Percentiles rank a stretch among this genome's conserved stretches.
These are phyloP conservation scores for Pseudogymnoascus sp. DNA, from an alignment of 2,329 filamentous ascomycete genomes.

Conservation along the genomic window DNA sequence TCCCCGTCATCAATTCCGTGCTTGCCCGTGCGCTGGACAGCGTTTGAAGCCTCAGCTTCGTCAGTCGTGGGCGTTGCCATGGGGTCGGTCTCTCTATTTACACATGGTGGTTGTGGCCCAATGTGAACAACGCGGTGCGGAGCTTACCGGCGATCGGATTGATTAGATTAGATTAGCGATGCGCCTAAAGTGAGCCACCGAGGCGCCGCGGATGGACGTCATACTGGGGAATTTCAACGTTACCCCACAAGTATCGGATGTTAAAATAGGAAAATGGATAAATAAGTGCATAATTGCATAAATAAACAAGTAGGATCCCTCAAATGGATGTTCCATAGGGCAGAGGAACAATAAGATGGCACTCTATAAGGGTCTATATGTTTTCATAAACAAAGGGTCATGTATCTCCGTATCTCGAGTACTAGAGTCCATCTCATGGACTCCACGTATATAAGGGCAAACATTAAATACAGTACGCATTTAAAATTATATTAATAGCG, in stretches of 20 bases:
- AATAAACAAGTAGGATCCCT: not conserved
- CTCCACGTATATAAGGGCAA: not conserved
- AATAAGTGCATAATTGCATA: not conserved
- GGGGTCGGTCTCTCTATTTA: not conserved
- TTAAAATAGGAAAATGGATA: not conserved
- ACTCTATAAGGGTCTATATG: not conserved
- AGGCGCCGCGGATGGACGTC: not conserved
- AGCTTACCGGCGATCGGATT: not conserved
- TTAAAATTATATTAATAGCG: not conserved
- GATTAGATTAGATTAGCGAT: slow-evolving; percentile 2
- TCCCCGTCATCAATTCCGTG: slow-evolving; percentile 8
- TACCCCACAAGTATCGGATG: not conserved
- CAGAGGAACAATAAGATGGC: no score
- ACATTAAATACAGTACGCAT: not conserved
- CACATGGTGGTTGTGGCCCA: slow-evolving; percentile 15
- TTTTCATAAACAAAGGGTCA: not conserved
- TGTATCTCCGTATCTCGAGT: no score
- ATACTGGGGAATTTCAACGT: not conserved
- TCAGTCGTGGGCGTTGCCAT: slow-evolving; percentile 1
- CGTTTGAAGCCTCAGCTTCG: slow-evolving; percentile 6
- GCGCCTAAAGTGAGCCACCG: not conserved
- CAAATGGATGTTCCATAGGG: no score
- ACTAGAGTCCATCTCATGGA: not conserved
- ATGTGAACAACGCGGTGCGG: not conserved
- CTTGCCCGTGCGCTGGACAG: slow-evolving; percentile 1